Evolutionary conservation across 768 basidiomycete species (phyloP).

Genomic region (Trametes maxima): DNA sequence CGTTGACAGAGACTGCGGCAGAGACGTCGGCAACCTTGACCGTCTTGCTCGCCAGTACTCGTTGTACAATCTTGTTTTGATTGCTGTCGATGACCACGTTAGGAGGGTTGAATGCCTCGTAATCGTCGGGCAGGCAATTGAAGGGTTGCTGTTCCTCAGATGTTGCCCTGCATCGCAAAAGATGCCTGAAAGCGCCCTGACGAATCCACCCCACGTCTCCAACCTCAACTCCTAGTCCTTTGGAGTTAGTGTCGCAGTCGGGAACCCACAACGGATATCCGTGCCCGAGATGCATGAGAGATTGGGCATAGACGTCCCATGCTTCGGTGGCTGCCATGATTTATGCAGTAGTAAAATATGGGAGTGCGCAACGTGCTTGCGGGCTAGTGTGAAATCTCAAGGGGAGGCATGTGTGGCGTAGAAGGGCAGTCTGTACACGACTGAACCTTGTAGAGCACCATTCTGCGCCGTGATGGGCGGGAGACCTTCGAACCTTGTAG

Average conservation of each 20-base stretch:
- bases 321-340: not conserved
- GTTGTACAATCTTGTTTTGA: too few species aligned
- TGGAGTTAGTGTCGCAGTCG: not conserved
- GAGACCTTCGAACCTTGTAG: too few species aligned
- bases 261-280: slow-evolving; percentile 18
- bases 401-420: not conserved
- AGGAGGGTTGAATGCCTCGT: too few species aligned
- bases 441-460: not conserved
- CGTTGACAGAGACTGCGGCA: too few species aligned
- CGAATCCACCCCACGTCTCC: slow-evolving; percentile 21
- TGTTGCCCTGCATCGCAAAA: slow-evolving; percentile 13
- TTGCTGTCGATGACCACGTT: too few species aligned
- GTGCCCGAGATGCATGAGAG: slow-evolving; percentile 8
- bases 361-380: too few species aligned
- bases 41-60: too few species aligned
- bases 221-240: slow-evolving; percentile 12
- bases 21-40: too few species aligned
- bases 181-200: slow-evolving; percentile 10
- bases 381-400: not conserved
- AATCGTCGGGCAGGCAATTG: too few species aligned
- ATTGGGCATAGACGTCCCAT: slow-evolving; percentile 15
- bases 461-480: too few species aligned
- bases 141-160: too few species aligned
- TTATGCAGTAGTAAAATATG: not conserved
- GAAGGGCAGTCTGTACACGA: slow-evolving; percentile 3